Evolutionary conservation across 768 basidiomycete genomes (phyloP).

Genomic region (Boletus rufocinnamomeus): DNA sequence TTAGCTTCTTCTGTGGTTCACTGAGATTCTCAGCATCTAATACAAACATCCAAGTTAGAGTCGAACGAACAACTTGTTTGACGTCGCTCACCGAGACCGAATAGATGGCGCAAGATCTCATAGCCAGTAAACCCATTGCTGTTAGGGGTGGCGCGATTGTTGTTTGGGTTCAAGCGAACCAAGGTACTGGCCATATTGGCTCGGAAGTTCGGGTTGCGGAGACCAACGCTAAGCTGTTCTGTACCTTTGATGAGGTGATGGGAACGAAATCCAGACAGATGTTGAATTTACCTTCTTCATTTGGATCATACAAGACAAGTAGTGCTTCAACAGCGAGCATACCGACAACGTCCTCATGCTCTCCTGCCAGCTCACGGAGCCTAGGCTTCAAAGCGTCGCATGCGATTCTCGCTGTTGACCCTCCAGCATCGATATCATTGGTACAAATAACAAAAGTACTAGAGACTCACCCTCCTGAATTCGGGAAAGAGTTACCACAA

Average conservation of each 20-base stretch:
- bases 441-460: background rate
- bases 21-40: background rate
- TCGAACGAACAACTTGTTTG: background rate
- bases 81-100: background rate
- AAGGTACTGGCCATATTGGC: background rate
- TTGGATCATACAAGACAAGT: background rate
- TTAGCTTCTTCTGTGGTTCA: background rate
- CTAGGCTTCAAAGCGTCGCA: constrained; percentile 6
- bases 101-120: background rate
- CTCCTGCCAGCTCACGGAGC: constrained; percentile 9
- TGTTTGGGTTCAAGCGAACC: background rate
- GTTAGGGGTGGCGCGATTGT: too few relatives aligned
- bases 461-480: constrained; percentile 8
- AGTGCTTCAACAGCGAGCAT: constrained; percentile 9
- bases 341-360: background rate
- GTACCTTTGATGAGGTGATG: background rate
- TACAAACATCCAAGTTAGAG: background rate
- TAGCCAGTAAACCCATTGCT: too few relatives aligned
- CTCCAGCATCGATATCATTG: background rate
- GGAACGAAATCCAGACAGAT: background rate
- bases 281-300: background rate
- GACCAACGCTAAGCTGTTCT: background rate
- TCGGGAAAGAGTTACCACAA: background rate
- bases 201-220: background rate
- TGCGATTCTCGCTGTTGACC: background rate